Base-by-base conservation (phyloP, 345 rosid genomes). In the Cardamine occulta region DNA sequence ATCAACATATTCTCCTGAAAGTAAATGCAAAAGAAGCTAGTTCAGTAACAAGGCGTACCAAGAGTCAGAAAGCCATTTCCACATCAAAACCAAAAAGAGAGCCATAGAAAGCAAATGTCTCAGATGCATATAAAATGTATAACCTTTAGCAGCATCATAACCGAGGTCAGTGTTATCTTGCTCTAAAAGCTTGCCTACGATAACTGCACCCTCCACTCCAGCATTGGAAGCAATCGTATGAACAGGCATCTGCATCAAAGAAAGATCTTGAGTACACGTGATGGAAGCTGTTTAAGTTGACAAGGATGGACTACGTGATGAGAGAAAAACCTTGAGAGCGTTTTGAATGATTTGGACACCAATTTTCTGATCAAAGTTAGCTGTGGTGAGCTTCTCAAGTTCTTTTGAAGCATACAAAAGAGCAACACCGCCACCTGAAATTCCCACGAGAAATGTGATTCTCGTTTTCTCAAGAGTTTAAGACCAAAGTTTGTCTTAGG, bases 331-430 rank as follows among this genome's bases (percentile, higher is more conserved):
- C 98, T 87, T 95, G 9, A 95, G 81, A 12, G 99, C 99, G 76
- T 95, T 93, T 79, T 95, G 98, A 73, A 95, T 95, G 19, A 95
- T 89, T 77, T 95, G 97, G 63, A 93, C 96, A 70, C 99, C 99
- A 15, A 89, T 85, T 77, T 89, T 91, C 85, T 93, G 99, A 80
- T 87, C 96, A 47, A 96, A 96, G 81, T 93, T 89, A 48, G 96
- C 93, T 11, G 95, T 96, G 28, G 81, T 85, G 79, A 96, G 80
- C 78, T 87, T 92, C 62, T 90, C 99, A 80, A 95, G 85, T 73
- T 87, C 94, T 80, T 87, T 92, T 2, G 97, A 76, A 9, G 99
- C 99, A 73, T 89, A 91, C 57, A 96, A 86, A 78, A 96, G 94
- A 61, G 98, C 98, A 45, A 87, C 93, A 64, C 99, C 99, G 59